These are phyloP conservation scores for Backusella australiensis DNA, from an alignment of 192 early-diverging fungal species.

Conservation along the genomic window DNA sequence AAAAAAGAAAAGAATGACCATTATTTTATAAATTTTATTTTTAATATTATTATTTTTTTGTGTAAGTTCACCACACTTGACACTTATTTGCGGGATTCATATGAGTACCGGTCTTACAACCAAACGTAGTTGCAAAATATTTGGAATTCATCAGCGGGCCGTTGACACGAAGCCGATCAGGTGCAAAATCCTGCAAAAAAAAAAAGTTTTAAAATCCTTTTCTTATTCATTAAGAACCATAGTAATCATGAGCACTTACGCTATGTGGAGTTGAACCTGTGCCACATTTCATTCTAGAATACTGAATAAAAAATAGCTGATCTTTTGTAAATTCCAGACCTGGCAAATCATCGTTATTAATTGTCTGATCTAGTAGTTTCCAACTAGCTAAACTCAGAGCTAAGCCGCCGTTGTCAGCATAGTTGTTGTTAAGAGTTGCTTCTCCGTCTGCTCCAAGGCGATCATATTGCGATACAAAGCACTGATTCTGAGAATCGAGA, in stretches of 20 bases:
- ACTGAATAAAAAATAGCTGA: conserved; percentile 64
- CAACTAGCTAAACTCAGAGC: conserved; percentile 20
- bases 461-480: conserved; percentile 68
- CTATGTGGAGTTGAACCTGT: conserved; percentile 39
- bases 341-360: conserved; percentile 36
- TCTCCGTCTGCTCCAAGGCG: conserved; percentile 43
- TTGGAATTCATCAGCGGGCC: conserved; percentile 61
- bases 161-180: conserved; percentile 61
- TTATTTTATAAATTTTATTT: conserved; percentile 1
- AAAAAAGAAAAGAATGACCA: not conserved
- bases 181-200: conserved; percentile 52
- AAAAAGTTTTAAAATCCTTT: not conserved
- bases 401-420: conserved; percentile 65
- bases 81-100: conserved; percentile 67
- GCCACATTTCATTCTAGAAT: conserved; percentile 65
- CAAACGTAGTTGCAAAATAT: conserved; percentile 64
- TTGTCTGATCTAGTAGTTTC: not conserved
- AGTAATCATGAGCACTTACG: not conserved
- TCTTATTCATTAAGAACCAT: not conserved
- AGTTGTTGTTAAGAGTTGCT: conserved; percentile 57
- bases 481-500: conserved; percentile 52
- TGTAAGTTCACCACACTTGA: conserved; percentile 30
- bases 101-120: conserved; percentile 49
- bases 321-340: conserved; percentile 50
- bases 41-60: not conserved